Evolutionary conservation across 2,329 filamentous ascomycete species (phyloP).

Genomic region (Taxawa tesnikishii): DNA sequence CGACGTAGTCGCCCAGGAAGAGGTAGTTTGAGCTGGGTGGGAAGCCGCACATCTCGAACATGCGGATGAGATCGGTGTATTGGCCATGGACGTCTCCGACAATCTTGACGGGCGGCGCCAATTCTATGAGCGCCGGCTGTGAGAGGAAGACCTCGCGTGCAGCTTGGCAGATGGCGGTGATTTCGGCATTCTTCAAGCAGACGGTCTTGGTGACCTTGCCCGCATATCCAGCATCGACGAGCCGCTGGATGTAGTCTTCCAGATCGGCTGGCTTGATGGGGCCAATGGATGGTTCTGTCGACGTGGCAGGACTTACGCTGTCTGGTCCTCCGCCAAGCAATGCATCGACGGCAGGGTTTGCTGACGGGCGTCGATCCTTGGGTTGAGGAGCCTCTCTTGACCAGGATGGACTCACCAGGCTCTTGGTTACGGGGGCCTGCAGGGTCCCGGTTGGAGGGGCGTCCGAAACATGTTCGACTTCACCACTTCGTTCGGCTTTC

Average conservation of each 20-base stretch:
- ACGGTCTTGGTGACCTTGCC: conserved; percentile 97
- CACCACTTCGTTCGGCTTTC: conserved; percentile 72
- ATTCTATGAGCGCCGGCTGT: conserved; percentile 82
- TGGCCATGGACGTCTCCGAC: conserved; percentile 95
- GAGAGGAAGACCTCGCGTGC: conserved; percentile 81
- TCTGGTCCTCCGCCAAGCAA: too few relatives aligned
- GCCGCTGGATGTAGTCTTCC: conserved; percentile 91
- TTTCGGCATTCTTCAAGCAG: conserved; percentile 94
- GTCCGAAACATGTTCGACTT: conserved; percentile 91
- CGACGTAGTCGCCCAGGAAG: conserved; percentile 92
- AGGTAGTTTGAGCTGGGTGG: conserved; percentile 85
- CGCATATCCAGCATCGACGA: conserved; percentile 88
- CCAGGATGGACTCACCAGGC: conserved; percentile 79
- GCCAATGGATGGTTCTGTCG: too few relatives aligned
- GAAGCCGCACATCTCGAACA: conserved; percentile 98
- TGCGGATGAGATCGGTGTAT: conserved; percentile 87
- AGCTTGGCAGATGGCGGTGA: conserved; percentile 81
- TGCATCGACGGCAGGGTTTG: too few relatives aligned
- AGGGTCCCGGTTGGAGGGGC: conserved; percentile 60
- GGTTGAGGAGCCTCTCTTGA: conserved; percentile 56
- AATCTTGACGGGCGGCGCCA: conserved; percentile 93
- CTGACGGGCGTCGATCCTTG: too few relatives aligned
- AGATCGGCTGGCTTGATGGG: conserved; percentile 88
- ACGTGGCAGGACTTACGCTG: too few relatives aligned
- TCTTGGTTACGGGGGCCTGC: conserved; percentile 37